Evolutionary conservation across 805 yeast species (phyloP), one percentile per base, ranked within the genome.

Genomic region (Lipomyces starkeyi): DNA sequence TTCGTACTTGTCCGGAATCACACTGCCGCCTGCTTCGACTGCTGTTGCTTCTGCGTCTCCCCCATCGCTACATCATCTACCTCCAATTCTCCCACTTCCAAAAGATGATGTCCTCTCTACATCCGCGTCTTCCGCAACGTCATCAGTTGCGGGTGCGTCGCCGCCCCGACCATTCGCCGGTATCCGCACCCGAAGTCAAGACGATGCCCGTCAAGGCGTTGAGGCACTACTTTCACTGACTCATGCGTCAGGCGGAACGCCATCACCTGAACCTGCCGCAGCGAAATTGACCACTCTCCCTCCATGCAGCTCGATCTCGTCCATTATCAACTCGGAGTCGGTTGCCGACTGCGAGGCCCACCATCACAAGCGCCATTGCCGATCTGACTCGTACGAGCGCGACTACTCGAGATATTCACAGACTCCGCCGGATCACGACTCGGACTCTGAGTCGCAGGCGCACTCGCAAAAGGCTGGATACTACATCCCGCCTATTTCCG

Each of bases 151-250:
- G 20, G 8, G 52, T 17, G 25, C 63, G 8, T 20, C 61, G 17
- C 49, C 65, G 54, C 29, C 63, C 53, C n/a, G 65, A 62, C 22
- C 70, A 55, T 5, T 43, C 40, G 29, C 55, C 35, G 8, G 37
- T 60, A 56, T 3, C 65, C 68, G 40, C 59, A 60, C 27, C 20
- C 29, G 55, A 29, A 55, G 61, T n/a, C 59, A 56, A 9, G 63
- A 63, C n/a, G 72, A 65, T 25, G 66, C 70, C 14, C 61, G 71
- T 0, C 71, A 67, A 40, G 72, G 72, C 54, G 72, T 69, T 35
- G 72, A 69, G 56, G 72, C 72, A 2, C 53, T 69, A 1, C 71
- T 69, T 8, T 59, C 68, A 9, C 66, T 69, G 14, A 60, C 25
- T 20, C 61, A 43, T 4, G 61, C 8, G 14, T 59, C 13, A 58